Evolutionary conservation across 352 stramenopile species (phyloP), one percentile per base, ranked within the genome.

Genomic region (Saprolegnia parasitica): DNA sequence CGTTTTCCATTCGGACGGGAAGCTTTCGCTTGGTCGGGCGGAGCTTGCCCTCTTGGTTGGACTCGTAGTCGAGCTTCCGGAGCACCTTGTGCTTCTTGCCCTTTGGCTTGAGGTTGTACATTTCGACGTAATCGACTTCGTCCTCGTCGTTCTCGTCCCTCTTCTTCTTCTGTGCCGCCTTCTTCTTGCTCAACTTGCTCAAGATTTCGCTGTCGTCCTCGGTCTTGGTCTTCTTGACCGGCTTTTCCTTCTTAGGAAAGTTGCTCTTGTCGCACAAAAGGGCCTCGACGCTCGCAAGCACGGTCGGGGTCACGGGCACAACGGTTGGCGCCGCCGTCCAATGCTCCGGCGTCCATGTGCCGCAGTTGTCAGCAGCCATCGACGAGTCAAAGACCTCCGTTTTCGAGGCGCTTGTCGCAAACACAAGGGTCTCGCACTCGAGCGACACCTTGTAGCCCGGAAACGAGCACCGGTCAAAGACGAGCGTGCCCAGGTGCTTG

Each of bases 381-480:
- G 16, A 21, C 1, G 40, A 9, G 4, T 18, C 26, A 23, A 23
- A 58, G 8, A 37, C 1, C 50, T 6, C 0, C 8, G 15, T 21
- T 9, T 0, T 21, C 13, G 23, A 5, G 3, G 23, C 32, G 35
- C 1, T 13, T 46, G 10, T 20, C 11, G n/a, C 10, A 60, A 70
- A 61, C 4, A 70, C 63, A 2, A 70, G 10, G 15, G 63, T 70
- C 1, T 70, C 46, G 21, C 63, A 70, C 10, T 70, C 63, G 54
- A 37, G 55, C 35, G 63, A 52, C 10, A 70, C 63, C 29, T 70
- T 70, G 80, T 99, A 99, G 6, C 94, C 92, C 11, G 84, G 86
- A 32, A 98, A 92, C 23, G 96, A 72, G 61, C 80, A 97, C 37
- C 90, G 86, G 71, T 99, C 96, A 73, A 98, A 98, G 24, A 97